Evolutionary conservation across 495 filamentous ascomycete species (phyloP).

Genomic region (Penicillium cinerascens): DNA sequence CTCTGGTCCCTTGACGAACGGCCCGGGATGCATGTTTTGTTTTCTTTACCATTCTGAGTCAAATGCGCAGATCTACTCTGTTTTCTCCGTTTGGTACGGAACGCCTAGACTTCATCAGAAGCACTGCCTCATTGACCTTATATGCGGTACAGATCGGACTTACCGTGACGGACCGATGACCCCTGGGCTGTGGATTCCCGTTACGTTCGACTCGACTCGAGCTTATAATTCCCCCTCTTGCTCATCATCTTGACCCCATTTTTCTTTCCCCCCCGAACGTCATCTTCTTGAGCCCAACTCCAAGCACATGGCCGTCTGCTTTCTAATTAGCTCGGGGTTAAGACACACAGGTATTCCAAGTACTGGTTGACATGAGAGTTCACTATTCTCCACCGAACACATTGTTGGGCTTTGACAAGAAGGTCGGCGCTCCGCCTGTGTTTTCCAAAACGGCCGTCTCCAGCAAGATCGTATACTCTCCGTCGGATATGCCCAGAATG

Average conservation of each 20-base stretch:
- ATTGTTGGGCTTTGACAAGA: slow-evolving; percentile 15
- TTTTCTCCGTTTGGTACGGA: slow-evolving; percentile 13
- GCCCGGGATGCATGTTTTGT: neutral
- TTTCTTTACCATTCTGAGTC: slow-evolving; percentile 8
- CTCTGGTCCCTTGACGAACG: neutral
- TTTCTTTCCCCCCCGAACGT: neutral
- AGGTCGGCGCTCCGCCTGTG: neutral
- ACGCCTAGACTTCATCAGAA: slow-evolving; percentile 14
- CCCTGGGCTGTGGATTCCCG: neutral
- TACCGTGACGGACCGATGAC: slow-evolving; percentile 1
- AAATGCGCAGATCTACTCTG: slow-evolving; percentile 13
- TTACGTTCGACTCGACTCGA: slow-evolving; percentile 2
- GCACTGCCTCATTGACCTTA: slow-evolving; percentile 21
- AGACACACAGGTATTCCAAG: neutral
- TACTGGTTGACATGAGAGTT: slow-evolving; percentile 11
- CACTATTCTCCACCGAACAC: slow-evolving; percentile 11
- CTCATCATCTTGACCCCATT: neutral
- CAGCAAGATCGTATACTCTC: neutral
- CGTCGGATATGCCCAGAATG: slow-evolving; percentile 7
- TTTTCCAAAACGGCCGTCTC: neutral
- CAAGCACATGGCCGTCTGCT: neutral
- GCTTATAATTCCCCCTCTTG: neutral
- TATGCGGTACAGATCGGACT: slow-evolving; percentile 11
- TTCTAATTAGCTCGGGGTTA: neutral
- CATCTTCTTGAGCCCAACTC: neutral